A percentile compares a stretch with the other conserved stretches of the same genome.
Conservation (phyloP, 345 rosid species). For the Excoecaria cochinchinensis region DNA sequence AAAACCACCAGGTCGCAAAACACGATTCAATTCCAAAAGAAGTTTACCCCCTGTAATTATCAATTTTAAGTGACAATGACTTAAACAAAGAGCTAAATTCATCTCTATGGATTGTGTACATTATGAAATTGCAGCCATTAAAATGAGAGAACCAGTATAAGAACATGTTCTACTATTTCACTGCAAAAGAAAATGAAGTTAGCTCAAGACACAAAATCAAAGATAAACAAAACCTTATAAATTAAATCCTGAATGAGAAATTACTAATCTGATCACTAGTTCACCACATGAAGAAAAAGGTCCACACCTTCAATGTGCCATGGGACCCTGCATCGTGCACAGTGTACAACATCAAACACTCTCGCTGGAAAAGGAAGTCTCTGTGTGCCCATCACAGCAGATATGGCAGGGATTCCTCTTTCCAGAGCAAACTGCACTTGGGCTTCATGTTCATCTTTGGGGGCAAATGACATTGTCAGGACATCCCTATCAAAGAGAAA, state of each 20-base stretch:
- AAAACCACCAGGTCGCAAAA: conserved; percentile 84
- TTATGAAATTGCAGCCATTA: neutral
- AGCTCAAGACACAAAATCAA: neutral
- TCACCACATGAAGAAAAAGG: neutral
- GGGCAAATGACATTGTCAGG: conserved; percentile 90
- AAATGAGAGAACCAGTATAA: neutral
- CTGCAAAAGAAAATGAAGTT: neutral
- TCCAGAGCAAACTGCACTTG: conserved; percentile 98
- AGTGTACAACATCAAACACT: conserved; percentile 89
- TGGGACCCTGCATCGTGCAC: conserved; percentile 99
- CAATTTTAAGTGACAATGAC: neutral
- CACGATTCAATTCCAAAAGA: conserved; percentile 84
- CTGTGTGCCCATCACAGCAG: conserved; percentile 96
- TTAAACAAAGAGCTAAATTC: neutral
- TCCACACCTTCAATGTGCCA: conserved; percentile 96
- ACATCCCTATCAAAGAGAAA: conserved; percentile 87
- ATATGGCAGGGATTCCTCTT: conserved; percentile 95
- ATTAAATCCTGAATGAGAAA: conserved; percentile 1
- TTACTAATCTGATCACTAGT: neutral
- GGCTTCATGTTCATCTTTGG: conserved; percentile 99
- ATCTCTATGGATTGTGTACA: neutral
- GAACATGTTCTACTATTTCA: neutral
- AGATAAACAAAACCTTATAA: neutral
- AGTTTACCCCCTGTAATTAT: conserved; percentile 76
- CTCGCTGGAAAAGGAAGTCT: conserved; percentile 93